These are phyloP conservation scores for Colletotrichum zoysiae DNA, from an alignment of 2,329 filamentous ascomycete genomes.

Conservation along the genomic window DNA sequence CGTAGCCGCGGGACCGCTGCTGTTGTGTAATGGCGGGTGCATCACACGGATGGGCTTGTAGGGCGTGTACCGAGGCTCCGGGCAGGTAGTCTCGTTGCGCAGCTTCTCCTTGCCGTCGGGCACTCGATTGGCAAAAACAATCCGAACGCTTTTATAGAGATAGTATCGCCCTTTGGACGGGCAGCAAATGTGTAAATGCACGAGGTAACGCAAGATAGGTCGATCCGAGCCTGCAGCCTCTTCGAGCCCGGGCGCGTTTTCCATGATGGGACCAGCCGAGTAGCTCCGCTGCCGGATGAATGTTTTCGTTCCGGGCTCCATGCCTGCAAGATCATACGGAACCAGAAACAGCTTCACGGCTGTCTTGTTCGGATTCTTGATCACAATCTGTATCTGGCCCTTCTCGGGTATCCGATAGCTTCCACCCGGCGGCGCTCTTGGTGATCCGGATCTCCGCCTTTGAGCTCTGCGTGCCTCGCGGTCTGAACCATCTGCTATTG, in stretches of 20 bases:
- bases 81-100: constrained; percentile 88
- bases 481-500: constrained; percentile 45
- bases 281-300: constrained; percentile 96
- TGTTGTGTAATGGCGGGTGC: constrained; percentile 53
- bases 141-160: constrained; percentile 90
- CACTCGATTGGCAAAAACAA: constrained; percentile 96
- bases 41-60: constrained; percentile 79
- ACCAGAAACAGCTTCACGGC: constrained; percentile 96
- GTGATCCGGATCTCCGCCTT: constrained; percentile 56
- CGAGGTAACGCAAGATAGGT: constrained; percentile 86
- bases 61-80: constrained; percentile 86
- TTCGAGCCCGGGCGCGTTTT: constrained; percentile 62
- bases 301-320: constrained; percentile 95
- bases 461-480: constrained; percentile 50
- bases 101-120: constrained; percentile 95
- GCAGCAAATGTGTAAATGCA: constrained; percentile 94
- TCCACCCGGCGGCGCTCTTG: constrained; percentile 79
- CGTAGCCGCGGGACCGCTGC: constrained; percentile 60
- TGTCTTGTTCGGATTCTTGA: constrained; percentile 98
- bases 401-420: constrained; percentile 94
- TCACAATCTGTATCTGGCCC: constrained; percentile 94
- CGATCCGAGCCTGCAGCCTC: constrained; percentile 58
- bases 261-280: constrained; percentile 86
- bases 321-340: constrained; percentile 91
- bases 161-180: constrained; percentile 87